Percentiles rank a stretch among this genome's conserved stretches.
Conservation (phyloP, 179 eudicot genomes). For the Kewa caespitosa region DNA sequence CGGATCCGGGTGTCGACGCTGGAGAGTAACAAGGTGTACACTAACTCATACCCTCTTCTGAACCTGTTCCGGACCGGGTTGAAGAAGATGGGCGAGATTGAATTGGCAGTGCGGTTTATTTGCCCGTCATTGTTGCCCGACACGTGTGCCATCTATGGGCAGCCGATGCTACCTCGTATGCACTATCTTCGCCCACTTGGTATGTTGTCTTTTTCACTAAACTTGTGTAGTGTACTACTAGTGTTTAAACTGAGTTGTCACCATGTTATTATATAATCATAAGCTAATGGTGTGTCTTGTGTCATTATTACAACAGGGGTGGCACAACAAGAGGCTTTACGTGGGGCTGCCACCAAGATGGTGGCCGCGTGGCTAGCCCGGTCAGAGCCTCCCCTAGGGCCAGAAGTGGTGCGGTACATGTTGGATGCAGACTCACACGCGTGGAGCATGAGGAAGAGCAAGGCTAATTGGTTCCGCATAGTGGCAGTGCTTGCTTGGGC, state of each 20-base stretch:
- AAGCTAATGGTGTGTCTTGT: no score
- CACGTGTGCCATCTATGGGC: conserved; percentile 71
- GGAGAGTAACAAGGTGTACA: conserved; percentile 83
- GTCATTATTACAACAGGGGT: no score
- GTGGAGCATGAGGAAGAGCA: conserved; percentile 97
- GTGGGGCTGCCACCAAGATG: conserved; percentile 77
- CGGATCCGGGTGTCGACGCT: conserved; percentile 84
- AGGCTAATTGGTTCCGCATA: conserved; percentile 86
- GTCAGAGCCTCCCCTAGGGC: conserved; percentile 85
- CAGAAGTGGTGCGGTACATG: conserved; percentile 83
- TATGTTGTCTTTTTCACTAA: no score
- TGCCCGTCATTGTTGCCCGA: conserved; percentile 84
- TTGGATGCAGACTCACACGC: conserved; percentile 82
- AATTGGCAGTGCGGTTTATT: conserved; percentile 74
- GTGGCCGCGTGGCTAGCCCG: conserved; percentile 83
- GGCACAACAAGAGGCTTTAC: conserved; percentile 87
- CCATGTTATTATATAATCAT: no score
- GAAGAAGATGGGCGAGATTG: conserved; percentile 96
- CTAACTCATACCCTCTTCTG: conserved; percentile 73
- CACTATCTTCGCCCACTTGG: conserved; percentile 90
- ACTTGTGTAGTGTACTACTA: no score
- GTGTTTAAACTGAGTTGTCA: no score
- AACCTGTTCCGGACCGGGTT: conserved; percentile 58
- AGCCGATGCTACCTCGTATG: conserved; percentile 80
- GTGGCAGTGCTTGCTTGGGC: conserved; percentile 86